These are phyloP conservation scores for Arthrobotrys musiformis DNA, from an alignment of 2,329 filamentous ascomycete genomes.

Conservation along the genomic window DNA sequence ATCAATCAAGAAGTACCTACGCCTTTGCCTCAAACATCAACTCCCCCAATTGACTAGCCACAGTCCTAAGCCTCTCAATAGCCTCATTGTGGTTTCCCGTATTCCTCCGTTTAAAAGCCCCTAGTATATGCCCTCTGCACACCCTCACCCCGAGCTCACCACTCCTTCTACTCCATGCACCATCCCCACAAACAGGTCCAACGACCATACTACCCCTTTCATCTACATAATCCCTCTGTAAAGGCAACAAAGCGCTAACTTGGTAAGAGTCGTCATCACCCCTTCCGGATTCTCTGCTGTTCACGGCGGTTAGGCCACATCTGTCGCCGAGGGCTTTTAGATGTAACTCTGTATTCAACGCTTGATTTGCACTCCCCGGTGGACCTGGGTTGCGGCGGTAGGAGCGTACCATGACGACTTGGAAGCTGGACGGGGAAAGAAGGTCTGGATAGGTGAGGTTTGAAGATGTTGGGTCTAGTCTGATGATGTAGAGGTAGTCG, in stretches of 20 bases:
- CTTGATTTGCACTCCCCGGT: constrained; percentile 42
- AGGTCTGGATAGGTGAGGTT: constrained; percentile 36
- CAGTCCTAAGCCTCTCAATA: constrained; percentile 31
- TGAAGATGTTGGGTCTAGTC: constrained; percentile 39
- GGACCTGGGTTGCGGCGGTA: constrained; percentile 45
- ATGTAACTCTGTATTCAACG: constrained; percentile 47
- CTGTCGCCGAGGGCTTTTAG: constrained; percentile 36
- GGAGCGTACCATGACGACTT: constrained; percentile 44
- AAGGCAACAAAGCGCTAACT: constrained; percentile 36
- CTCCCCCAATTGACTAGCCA: constrained; percentile 22
- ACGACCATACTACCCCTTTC: constrained; percentile 26
- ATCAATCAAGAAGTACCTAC: neutral
- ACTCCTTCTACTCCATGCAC: neutral
- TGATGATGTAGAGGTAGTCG: constrained; percentile 52
- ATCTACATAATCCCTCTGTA: constrained; percentile 45
- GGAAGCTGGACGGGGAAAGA: constrained; percentile 20
- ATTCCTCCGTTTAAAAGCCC: constrained; percentile 46
- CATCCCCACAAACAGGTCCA: constrained; percentile 11
- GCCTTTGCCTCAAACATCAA: constrained; percentile 37
- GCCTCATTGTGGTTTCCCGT: constrained; percentile 23
- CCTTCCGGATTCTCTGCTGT: constrained; percentile 3
- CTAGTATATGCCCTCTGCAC: constrained; percentile 48
- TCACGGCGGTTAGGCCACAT: constrained; percentile 38
- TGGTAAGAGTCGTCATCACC: constrained; percentile 34
- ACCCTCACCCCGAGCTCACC: constrained; percentile 7